These are phyloP conservation scores for Kwoniella shivajii DNA, from an alignment of 1,284 basidiomycete genomes.

Conservation along the genomic window DNA sequence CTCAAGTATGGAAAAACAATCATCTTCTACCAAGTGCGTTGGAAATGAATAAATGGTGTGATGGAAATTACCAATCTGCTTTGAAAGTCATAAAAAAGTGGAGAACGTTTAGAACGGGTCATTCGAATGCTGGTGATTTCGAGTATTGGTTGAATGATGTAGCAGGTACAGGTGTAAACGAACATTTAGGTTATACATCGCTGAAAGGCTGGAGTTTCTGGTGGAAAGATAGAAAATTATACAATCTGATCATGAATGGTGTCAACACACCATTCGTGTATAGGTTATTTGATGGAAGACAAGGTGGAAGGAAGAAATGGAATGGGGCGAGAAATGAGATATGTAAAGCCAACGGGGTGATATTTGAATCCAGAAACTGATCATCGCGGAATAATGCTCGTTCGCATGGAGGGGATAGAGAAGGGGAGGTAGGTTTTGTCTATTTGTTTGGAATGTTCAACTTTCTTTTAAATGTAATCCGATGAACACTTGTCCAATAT, in stretches of 20 bases:
- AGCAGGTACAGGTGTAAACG: slow-evolving; percentile 15
- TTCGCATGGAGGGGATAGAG: background rate
- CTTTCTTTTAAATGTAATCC: too few species aligned
- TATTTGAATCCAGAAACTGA: too few species aligned
- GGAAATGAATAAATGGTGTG: slow-evolving; percentile 17
- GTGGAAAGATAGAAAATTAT: slow-evolving; percentile 18
- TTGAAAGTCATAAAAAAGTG: slow-evolving; percentile 2
- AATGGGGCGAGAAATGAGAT: slow-evolving; percentile 7
- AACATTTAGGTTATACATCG: slow-evolving; percentile 20
- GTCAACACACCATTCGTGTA: slow-evolving; percentile 17
- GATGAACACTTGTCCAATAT: too few species aligned
- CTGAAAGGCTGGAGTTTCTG: slow-evolving; percentile 20
- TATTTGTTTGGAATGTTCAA: too few species aligned
- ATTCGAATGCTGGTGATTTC: background rate
- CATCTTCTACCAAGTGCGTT: background rate
- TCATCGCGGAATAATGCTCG: too few species aligned
- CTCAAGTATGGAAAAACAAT: slow-evolving; percentile 15
- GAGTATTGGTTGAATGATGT: slow-evolving; percentile 17
- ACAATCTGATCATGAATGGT: slow-evolving; percentile 13
- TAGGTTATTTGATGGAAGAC: slow-evolving; percentile 18
- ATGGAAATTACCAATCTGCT: slow-evolving; percentile 5
- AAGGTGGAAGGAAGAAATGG: slow-evolving; percentile 19
- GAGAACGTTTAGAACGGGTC: slow-evolving; percentile 4
- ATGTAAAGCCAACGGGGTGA: slow-evolving; percentile 7
- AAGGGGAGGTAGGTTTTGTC: too few species aligned